Percentiles rank a stretch among this genome's conserved stretches.
Conservation (phyloP, 2,329 filamentous ascomycete genomes). For the Thermothelomyces thermophilus region DNA sequence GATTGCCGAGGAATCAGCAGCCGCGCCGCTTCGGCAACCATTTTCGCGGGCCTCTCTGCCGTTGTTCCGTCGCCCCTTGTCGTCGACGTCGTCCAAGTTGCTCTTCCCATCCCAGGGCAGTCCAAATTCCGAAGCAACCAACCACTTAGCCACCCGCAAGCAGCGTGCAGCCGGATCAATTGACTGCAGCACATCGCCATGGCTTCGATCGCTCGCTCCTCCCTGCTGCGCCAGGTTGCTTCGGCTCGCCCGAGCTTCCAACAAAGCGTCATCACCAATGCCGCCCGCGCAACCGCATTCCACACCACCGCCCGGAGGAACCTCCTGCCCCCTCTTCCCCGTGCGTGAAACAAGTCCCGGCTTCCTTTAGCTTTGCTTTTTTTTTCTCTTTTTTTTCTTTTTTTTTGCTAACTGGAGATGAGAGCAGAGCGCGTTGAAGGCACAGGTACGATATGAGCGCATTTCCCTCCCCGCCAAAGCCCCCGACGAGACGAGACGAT, state of each 20-base stretch:
- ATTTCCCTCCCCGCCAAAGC: constrained; percentile 1
- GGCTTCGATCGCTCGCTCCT: constrained; percentile 51
- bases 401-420: constrained; percentile 16
- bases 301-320: constrained; percentile 71
- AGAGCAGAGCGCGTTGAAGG: constrained; percentile 64
- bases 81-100: constrained; percentile 24
- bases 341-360: constrained; percentile 50
- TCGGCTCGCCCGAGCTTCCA: constrained; percentile 25
- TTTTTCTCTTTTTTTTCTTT: neutral
- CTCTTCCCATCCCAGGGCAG: neutral
- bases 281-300: constrained; percentile 66
- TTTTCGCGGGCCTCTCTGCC: constrained; percentile 17
- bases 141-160: constrained; percentile 12
- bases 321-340: constrained; percentile 78
- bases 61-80: constrained; percentile 11
- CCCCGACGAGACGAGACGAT: neutral
- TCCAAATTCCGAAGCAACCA: constrained; percentile 10
- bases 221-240: constrained; percentile 48
- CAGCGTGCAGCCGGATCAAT: constrained; percentile 18
- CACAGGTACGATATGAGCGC: constrained; percentile 50
- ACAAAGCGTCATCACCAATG: constrained; percentile 31
- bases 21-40: constrained; percentile 16
- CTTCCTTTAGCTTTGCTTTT: neutral
- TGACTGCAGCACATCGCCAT: constrained; percentile 33
- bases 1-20: constrained; percentile 26